Percentiles rank a stretch among this genome's conserved stretches.
phyloP scores from a whole-genome alignment of 2,329 filamentous ascomycete genomes.

The Corynespora cassiicola region DNA sequence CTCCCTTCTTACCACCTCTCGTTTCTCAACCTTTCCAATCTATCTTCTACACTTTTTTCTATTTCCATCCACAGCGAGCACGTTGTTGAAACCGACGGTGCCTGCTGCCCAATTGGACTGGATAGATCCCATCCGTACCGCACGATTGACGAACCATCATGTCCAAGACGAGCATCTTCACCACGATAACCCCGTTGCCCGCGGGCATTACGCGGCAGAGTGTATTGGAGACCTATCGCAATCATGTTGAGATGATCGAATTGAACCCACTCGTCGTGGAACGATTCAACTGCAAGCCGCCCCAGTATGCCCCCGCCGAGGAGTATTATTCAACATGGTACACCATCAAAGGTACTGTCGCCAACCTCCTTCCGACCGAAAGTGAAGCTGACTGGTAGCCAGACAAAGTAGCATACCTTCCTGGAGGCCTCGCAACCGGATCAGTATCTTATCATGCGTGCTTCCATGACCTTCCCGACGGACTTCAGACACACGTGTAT shows the following conservation, averaged over 20 bases:
- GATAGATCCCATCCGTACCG: neutral
- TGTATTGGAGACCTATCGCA: slow-evolving; percentile 78
- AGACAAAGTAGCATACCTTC: slow-evolving; percentile 78
- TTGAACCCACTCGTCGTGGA: slow-evolving; percentile 83
- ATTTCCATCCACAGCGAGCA: neutral
- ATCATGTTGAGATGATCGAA: slow-evolving; percentile 84
- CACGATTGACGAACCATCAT: slow-evolving; percentile 51
- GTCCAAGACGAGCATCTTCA: slow-evolving; percentile 76
- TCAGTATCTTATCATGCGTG: slow-evolving; percentile 80
- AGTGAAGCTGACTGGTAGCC: slow-evolving; percentile 12
- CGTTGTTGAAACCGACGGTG: neutral
- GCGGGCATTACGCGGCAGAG: slow-evolving; percentile 69
- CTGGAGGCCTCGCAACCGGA: slow-evolving; percentile 68
- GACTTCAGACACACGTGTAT: slow-evolving; percentile 83
- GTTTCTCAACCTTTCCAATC: slow-evolving; percentile 13
- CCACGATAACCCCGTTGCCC: slow-evolving; percentile 80
- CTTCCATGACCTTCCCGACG: slow-evolving; percentile 75
- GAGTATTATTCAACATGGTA: slow-evolving; percentile 81
- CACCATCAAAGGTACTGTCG: slow-evolving; percentile 48
- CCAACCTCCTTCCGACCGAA: neutral
- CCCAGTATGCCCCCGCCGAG: slow-evolving; percentile 70
- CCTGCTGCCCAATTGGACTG: neutral
- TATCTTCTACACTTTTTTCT: slow-evolving; percentile 4
- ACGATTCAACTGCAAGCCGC: slow-evolving; percentile 71
- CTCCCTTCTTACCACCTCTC: slow-evolving; percentile 25